Percentiles rank a stretch among this genome's conserved stretches.
phyloP scores from a whole-genome alignment of 2,329 filamentous ascomycete genomes.

The Fusarium miscanthi region DNA sequence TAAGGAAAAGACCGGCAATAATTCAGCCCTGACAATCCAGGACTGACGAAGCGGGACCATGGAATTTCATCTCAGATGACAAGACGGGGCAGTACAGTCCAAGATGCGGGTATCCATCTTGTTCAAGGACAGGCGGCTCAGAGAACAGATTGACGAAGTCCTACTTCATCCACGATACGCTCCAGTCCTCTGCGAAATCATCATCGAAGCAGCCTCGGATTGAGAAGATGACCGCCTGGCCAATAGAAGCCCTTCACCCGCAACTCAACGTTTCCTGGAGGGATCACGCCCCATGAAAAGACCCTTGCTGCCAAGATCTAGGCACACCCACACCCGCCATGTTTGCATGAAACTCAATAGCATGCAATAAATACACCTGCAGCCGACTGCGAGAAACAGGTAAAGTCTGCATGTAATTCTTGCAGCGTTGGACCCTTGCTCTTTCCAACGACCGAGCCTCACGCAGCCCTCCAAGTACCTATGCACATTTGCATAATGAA shows the following conservation, averaged over 20 bases:
- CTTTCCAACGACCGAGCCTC: constrained; percentile 18
- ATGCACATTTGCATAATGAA: constrained; percentile 16
- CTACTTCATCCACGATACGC: constrained; percentile 1
- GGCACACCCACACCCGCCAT: constrained; percentile 32
- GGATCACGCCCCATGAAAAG: constrained; percentile 5
- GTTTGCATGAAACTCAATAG: background rate
- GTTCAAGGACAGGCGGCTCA: constrained; percentile 14
- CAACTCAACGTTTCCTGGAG: constrained; percentile 4
- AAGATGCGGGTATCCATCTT: background rate
- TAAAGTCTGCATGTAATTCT: background rate
- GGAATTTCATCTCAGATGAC: background rate
- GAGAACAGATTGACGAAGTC: constrained; percentile 9
- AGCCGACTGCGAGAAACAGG: background rate
- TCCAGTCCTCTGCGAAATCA: constrained; percentile 21
- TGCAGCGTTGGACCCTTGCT: background rate
- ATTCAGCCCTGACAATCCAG: constrained; percentile 34
- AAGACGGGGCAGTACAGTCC: background rate
- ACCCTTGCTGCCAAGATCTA: constrained; percentile 32
- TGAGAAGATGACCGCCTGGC: constrained; percentile 25
- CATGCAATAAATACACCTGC: constrained; percentile 12
- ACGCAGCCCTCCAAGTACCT: background rate
- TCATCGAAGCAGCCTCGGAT: constrained; percentile 26
- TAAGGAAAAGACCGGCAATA: constrained; percentile 2
- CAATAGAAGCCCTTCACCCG: constrained; percentile 21
- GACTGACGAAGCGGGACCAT: constrained; percentile 23